Evolutionary conservation across 768 basidiomycete species (phyloP), one percentile per base, ranked within the genome.

Genomic region (Collybiopsis confluens): DNA sequence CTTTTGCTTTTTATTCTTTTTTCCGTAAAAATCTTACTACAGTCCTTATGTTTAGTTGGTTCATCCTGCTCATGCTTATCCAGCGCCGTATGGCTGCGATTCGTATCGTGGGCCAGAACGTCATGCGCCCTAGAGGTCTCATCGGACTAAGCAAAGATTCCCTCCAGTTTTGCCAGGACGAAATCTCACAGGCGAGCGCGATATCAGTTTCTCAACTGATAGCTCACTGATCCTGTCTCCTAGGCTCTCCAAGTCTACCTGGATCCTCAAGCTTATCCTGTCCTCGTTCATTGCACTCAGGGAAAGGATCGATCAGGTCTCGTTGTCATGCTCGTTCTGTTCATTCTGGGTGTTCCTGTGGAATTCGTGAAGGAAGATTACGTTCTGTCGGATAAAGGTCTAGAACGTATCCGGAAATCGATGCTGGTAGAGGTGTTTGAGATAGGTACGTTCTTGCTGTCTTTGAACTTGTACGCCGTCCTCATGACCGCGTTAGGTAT

Each of bases 291-390:
- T n/a, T 61, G 60, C 28, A 61, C 60, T 0, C 60, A 61, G 48
- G 60, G 60, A 44, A 61, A 61, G 38, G 60, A 61, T 33, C 56
- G 60, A 4, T 51, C 60, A 10, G 60, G 60, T 20, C 27, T 61
- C 11, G 45, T 61, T 40, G 35, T 61, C 7, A 61, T 61, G 60
- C 56, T 61, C 6, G 27, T 59, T 2, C 58, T 61, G 9, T 61
- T 61, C 42, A 15, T 50, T 2, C 26, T 59, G 13, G 47, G 56
- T 11, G 52, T 61, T 6, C 58, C 58, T 6, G 18, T 57, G 1
- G 50, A 57, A 9, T 40, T 51, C 4, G 47, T 61, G 6, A 55
- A 50, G 35, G 52, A 56, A 9, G 60, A 61, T 27, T 61, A 61
- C 13, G 48, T 57, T 5, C 47, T 61, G 27, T 61, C 60, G 10